Evolutionary conservation across 2,329 filamentous ascomycete species (phyloP).

Genomic region (Cladosporium cucumerinum): DNA sequence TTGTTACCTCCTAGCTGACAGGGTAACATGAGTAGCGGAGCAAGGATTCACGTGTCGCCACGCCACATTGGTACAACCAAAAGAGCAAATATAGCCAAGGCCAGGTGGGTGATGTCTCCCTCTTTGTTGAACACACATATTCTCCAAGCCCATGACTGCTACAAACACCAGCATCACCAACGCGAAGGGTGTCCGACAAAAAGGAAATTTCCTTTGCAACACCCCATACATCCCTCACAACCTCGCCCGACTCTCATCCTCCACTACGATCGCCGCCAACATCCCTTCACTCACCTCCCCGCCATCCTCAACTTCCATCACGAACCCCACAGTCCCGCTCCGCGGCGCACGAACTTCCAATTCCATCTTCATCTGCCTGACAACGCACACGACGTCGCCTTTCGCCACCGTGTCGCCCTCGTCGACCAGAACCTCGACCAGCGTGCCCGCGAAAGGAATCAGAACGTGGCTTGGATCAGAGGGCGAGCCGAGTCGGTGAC

Average conservation of each 20-base stretch:
- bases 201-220: too few relatives aligned
- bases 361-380: conserved; percentile 69
- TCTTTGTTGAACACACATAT: too few relatives aligned
- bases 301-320: conserved; percentile 52
- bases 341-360: conserved; percentile 56
- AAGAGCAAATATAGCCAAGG: too few relatives aligned
- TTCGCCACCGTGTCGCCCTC: conserved; percentile 49
- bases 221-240: not conserved
- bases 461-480: conserved; percentile 51
- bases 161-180: too few relatives aligned
- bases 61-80: too few relatives aligned
- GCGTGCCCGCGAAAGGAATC: conserved; percentile 56
- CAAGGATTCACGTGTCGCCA: too few relatives aligned
- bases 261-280: conserved; percentile 49
- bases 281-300: conserved; percentile 57
- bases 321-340: conserved; percentile 50
- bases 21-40: too few relatives aligned
- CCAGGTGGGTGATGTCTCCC: too few relatives aligned
- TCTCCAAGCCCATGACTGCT: too few relatives aligned
- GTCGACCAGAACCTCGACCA: conserved; percentile 58
- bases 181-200: too few relatives aligned
- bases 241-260: conserved; percentile 21
- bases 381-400: conserved; percentile 55
- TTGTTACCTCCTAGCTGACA: too few relatives aligned
- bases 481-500: conserved; percentile 50